Conservation (phyloP, 2,329 filamentous ascomycete genomes). For the Dichotomopilus funicola region DNA sequence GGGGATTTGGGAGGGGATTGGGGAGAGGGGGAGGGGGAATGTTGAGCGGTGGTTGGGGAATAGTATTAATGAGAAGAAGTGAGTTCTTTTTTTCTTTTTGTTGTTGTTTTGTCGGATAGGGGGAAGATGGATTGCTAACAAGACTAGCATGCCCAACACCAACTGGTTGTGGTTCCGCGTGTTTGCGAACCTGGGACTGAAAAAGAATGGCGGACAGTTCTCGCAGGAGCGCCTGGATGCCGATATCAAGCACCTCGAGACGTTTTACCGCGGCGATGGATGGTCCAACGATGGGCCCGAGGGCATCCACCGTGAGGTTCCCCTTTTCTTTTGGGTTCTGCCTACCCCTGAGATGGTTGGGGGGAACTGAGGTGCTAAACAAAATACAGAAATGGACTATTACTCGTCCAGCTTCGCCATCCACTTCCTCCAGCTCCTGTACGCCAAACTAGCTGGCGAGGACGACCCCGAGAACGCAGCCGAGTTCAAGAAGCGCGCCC, state of each 20-base stretch:
- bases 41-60: conserved; percentile 67
- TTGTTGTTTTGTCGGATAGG: background rate
- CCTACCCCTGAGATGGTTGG: background rate
- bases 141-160: conserved; percentile 58
- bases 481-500: conserved; percentile 64
- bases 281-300: conserved; percentile 80
- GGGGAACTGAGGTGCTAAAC: conserved; percentile 14
- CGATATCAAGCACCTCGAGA: conserved; percentile 72
- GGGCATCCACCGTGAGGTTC: conserved; percentile 56
- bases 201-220: conserved; percentile 66
- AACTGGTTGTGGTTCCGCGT: conserved; percentile 78
- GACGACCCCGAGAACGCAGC: conserved; percentile 59
- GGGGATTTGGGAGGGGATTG: conserved; percentile 60
- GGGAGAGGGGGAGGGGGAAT: conserved; percentile 55
- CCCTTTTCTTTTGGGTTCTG: background rate
- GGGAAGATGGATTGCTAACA: conserved; percentile 1
- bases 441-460: conserved; percentile 63
- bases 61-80: conserved; percentile 71
- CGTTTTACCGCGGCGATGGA: conserved; percentile 73
- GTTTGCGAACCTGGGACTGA: conserved; percentile 72
- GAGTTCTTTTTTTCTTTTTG: conserved; percentile 13
- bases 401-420: conserved; percentile 80
- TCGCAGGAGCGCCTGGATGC: conserved; percentile 63
- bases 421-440: conserved; percentile 71
- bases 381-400: conserved; percentile 64